Percentiles rank a stretch among this genome's conserved stretches.
Evolutionary conservation across 345 rosid species (phyloP).

Genomic region (Eucalyptus victrix): DNA sequence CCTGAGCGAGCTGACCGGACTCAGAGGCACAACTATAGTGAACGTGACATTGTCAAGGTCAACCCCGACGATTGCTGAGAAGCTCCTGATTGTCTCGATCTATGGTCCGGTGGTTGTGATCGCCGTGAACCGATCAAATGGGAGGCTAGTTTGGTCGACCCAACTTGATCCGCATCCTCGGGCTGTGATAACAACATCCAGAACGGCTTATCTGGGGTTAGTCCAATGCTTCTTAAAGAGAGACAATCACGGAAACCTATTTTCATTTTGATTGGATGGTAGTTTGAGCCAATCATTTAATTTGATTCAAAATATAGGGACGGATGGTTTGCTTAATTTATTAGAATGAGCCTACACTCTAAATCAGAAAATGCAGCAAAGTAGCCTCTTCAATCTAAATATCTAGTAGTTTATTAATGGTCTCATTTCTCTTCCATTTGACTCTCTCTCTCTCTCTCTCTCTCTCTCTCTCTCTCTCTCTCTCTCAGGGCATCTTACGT

Average conservation of each 20-base stretch:
- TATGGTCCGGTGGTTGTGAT: conserved; percentile 33
- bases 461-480: background rate
- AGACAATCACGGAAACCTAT: background rate
- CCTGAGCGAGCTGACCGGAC: conserved; percentile 17
- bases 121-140: conserved; percentile 10
- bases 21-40: background rate
- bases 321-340: background rate
- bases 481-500: conserved; percentile 7
- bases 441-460: background rate
- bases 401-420: background rate
- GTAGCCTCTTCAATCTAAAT: background rate
- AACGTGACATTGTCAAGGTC: conserved; percentile 24
- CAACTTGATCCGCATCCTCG: conserved; percentile 14
- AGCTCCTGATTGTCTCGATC: conserved; percentile 18
- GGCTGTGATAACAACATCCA: conserved; percentile 18
- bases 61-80: conserved; percentile 20
- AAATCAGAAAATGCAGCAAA: background rate
- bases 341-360: background rate
- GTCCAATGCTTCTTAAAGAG: background rate
- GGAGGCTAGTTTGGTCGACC: conserved; percentile 27
- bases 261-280: background rate
- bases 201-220: conserved; percentile 23
- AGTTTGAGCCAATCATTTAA: background rate
- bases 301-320: background rate
- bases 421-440: background rate